Percentiles rank a stretch among this genome's conserved stretches.
Conservation (phyloP, 1,284 basidiomycete genomes). For the Sutorius eximius region DNA sequence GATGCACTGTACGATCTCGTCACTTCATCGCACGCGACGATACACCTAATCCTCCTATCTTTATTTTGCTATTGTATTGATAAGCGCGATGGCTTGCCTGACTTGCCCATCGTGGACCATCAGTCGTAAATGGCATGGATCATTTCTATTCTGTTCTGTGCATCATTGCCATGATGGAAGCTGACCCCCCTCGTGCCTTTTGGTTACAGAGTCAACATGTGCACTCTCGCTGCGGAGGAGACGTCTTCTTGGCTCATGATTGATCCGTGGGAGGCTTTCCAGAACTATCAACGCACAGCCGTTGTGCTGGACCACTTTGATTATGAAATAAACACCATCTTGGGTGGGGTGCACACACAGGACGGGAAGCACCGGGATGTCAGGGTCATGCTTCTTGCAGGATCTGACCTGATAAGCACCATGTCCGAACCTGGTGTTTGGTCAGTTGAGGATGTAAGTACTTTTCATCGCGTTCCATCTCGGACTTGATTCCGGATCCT, state of each 20-base stretch:
- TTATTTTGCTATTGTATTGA: conserved; percentile 10
- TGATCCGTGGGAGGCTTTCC: conserved; percentile 95
- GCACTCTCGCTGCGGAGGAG: conserved; percentile 80
- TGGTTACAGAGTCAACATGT: conserved; percentile 77
- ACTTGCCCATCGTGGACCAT: conserved; percentile 13
- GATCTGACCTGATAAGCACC: conserved; percentile 95
- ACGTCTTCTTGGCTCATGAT: conserved; percentile 87
- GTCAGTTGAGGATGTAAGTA: conserved; percentile 86
- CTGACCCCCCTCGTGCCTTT: conserved; percentile 16
- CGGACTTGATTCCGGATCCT: conserved; percentile 16
- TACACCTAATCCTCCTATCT: conserved; percentile 15
- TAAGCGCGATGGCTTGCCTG: conserved; percentile 9
- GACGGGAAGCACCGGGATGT: conserved; percentile 66
- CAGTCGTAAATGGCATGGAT: conserved; percentile 6
- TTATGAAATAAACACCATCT: conserved; percentile 83
- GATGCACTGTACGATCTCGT: conserved; percentile 12
- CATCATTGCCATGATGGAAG: conserved; percentile 9
- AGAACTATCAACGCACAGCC: conserved; percentile 92
- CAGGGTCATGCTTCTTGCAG: conserved; percentile 91
- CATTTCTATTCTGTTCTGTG: conserved; percentile 1
- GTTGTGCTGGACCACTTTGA: conserved; percentile 97
- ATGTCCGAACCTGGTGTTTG: conserved; percentile 99
- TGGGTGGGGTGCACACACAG: conserved; percentile 68
- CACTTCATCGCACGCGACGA: conserved; percentile 5
- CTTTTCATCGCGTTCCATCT: conserved; percentile 6